Evolutionary conservation across 2,329 filamentous ascomycete species (phyloP), one percentile per base, ranked within the genome.

Genomic region (Phyllosticta paracitricarpa): DNA sequence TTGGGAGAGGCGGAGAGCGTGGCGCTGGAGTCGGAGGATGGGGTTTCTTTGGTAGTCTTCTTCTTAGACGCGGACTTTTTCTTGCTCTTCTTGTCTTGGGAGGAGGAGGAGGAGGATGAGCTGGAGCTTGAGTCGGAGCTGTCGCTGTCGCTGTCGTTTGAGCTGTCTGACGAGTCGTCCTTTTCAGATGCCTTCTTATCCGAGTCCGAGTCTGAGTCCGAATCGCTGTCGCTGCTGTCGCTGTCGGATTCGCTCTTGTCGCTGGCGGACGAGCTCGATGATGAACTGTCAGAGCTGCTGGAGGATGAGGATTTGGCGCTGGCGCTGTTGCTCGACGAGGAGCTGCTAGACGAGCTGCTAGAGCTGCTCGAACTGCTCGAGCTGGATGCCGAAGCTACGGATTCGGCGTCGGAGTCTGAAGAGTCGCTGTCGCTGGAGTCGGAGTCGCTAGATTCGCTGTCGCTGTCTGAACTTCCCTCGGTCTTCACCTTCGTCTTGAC

Each of bases 21-120:
- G 40, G 79, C 77, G 62, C 82, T 81, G 8, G 69, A 66, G 51
- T 63, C 63, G 14, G 68, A 68, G 24, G 63, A 71, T 22, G 67
- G 64, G 10, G 22, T 26, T 12, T 25, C 51, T 40, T 54, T 51
- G 28, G 25, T 19, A 17, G 53, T 26, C 1, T 48, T 40, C 54
- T 63, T 48, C 57, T 63, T 60, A 17, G 22, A 26, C 4, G 25
- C 53, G 9, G 52, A 54, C 58, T 61, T 62, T 8, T 53, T 57
- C 35, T 62, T 62, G 3, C 7, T n/a, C n/a, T 56, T 8, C 51
- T 55, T 58, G 17, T 58, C 53, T 12, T 51, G 25, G 30, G 52
- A 25, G 5, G 63, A 64, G 5, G 51, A 59, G 3, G 61, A 59
- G 3, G 51, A 58, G 22, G 64, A 64, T 4, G 64, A 66, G 54